phyloP scores from a whole-genome alignment of 2,329 filamentous ascomycete species.

The Sclerotinia sclerotiorum region DNA sequence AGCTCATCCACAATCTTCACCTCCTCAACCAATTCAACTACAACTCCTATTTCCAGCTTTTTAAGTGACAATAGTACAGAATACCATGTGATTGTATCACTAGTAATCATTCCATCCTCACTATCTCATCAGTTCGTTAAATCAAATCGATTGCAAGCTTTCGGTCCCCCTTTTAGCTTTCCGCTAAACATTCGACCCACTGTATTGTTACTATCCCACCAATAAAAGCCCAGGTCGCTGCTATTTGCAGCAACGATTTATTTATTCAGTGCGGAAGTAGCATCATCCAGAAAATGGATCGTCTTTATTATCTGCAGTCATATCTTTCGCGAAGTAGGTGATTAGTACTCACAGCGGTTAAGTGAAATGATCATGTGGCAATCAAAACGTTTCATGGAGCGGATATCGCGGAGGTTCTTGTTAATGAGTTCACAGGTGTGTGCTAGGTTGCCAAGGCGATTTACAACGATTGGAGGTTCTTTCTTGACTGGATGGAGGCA shows the following conservation, averaged over 20 bases:
- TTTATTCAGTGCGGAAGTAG: background rate
- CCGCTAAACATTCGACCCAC: background rate
- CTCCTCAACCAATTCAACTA: background rate
- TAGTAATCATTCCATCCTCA: background rate
- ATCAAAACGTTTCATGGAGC: background rate
- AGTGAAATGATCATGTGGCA: background rate
- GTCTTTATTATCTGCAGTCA: no score
- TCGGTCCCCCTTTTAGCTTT: constrained; percentile 1
- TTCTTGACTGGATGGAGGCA: no score
- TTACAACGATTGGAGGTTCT: background rate
- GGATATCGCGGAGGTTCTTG: background rate
- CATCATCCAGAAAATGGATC: no score
- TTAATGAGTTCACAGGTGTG: background rate
- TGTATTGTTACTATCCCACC: background rate
- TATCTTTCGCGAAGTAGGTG: no score
- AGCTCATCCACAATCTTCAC: background rate
- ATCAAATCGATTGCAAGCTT: background rate
- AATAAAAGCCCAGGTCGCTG: background rate
- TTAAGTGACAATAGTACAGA: background rate
- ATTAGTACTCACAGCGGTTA: background rate
- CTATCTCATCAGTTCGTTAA: background rate
- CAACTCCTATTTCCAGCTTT: no score
- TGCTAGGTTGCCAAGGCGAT: background rate
- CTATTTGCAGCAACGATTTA: background rate
- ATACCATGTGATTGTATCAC: background rate